Conservation (phyloP, 257 asterid species). For the Buddleja alternifolia region DNA sequence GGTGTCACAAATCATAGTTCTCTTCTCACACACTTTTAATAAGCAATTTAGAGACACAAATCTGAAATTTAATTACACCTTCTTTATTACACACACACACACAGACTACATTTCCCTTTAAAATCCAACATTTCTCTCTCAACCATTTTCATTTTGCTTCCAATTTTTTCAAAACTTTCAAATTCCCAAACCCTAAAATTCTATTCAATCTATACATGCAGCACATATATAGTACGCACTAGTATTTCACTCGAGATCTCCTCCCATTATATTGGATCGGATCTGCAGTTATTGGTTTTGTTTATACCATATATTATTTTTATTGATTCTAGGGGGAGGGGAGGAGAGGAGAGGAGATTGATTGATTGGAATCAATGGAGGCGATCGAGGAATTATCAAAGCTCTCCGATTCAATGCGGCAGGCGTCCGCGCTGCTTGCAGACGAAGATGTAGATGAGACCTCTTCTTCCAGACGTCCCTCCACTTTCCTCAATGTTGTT, state of each 20-base stretch:
- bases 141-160: not conserved
- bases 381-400: not conserved
- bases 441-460: not conserved
- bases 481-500: constrained; percentile 68
- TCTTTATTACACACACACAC: no score
- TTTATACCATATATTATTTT: no score
- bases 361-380: constrained; percentile 16
- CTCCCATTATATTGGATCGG: not conserved
- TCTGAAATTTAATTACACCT: no score
- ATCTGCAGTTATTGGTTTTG: constrained; percentile 13
- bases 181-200: not conserved
- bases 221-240: not conserved
- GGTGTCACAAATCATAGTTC: no score
- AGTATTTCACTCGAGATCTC: not conserved
- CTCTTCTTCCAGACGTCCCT: constrained; percentile 49
- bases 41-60: no score
- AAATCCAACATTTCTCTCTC: not conserved
- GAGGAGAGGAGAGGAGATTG: not conserved
- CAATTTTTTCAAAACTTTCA: not conserved
- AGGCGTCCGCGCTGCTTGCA: no score
- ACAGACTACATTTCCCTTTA: no score
- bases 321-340: constrained; percentile 29
- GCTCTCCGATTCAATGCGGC: no score
- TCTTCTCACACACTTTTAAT: no score
- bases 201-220: not conserved